phyloP scores from a whole-genome alignment of 192 early-diverging fungal species.

The Entomortierella chlamydospora region DNA sequence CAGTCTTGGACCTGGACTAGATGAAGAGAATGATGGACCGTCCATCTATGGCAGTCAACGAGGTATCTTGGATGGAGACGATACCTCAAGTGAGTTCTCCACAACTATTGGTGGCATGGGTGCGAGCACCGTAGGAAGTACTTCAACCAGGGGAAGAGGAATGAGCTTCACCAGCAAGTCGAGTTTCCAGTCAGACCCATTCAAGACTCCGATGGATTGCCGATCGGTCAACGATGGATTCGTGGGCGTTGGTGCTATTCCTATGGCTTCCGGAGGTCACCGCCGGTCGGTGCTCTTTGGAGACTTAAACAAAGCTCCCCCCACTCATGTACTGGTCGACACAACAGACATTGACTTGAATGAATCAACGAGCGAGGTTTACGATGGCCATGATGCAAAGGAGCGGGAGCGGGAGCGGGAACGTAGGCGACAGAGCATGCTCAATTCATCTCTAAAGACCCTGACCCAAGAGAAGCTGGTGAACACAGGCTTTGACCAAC shows the following conservation, averaged over 20 bases:
- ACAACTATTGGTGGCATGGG: conserved; percentile 18
- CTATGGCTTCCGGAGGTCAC: background rate
- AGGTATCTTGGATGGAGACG: conserved; percentile 40
- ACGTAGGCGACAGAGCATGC: conserved; percentile 21
- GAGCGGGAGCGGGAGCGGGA: conserved; percentile 11
- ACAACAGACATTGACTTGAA: conserved; percentile 27
- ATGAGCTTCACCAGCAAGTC: conserved; percentile 45
- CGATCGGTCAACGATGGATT: conserved; percentile 38
- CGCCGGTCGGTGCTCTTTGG: conserved; percentile 8
- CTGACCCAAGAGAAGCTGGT: conserved; percentile 24
- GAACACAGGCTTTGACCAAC: background rate
- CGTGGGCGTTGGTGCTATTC: background rate
- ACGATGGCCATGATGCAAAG: conserved; percentile 7
- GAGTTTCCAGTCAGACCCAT: conserved; percentile 49
- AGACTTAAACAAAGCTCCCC: background rate
- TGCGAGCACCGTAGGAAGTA: conserved; percentile 3
- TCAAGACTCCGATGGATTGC: conserved; percentile 45
- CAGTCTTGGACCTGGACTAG: conserved; percentile 18
- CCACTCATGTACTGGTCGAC: conserved; percentile 40
- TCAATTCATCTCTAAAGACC: conserved; percentile 30
- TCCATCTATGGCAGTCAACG: conserved; percentile 38
- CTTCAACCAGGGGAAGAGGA: conserved; percentile 20
- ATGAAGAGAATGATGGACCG: conserved; percentile 35
- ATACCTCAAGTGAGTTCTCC: conserved; percentile 18
- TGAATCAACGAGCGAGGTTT: conserved; percentile 17